Evolutionary conservation across 495 filamentous ascomycete species (phyloP).

Genomic region (Podospora appendiculata): DNA sequence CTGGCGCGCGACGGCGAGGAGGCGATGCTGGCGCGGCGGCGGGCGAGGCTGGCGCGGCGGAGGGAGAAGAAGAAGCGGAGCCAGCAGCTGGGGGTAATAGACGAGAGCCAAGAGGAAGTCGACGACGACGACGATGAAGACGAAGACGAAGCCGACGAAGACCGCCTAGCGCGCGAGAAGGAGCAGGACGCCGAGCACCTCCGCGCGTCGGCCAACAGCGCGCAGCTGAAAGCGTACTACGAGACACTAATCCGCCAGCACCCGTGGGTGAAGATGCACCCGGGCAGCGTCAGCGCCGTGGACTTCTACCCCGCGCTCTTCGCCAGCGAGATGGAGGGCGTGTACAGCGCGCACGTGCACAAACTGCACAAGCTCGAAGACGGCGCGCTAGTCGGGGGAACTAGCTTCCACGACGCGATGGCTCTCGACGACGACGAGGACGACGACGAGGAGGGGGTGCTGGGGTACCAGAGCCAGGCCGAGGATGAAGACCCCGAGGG

Average conservation of each 20-base stretch:
- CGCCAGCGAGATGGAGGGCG: conserved; percentile 30
- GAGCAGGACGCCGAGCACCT: neutral
- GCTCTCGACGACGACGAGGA: neutral
- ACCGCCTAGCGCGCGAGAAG: neutral
- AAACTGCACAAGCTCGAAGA: too few relatives aligned
- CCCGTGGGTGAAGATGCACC: conserved; percentile 25
- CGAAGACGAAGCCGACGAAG: neutral
- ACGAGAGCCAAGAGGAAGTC: neutral
- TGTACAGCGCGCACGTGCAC: conserved; percentile 17
- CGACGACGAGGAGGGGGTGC: neutral
- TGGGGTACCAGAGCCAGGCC: neutral
- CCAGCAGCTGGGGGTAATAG: neutral
- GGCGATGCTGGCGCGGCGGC: conserved; percentile 9
- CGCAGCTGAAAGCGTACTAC: conserved; percentile 22
- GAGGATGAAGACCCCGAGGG: neutral
- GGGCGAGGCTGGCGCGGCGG: neutral
- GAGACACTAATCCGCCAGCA: conserved; percentile 29
- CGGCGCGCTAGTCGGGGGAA: too few relatives aligned
- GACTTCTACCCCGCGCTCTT: conserved; percentile 37
- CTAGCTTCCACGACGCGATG: neutral
- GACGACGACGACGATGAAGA: neutral
- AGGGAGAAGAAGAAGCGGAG: neutral
- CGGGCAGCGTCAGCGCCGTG: conserved; percentile 20
- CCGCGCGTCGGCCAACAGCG: conserved; percentile 13
- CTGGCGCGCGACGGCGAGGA: conserved; percentile 31